phyloP scores from a whole-genome alignment of 2,329 filamentous ascomycete genomes.

The Apiospora phragmitis region DNA sequence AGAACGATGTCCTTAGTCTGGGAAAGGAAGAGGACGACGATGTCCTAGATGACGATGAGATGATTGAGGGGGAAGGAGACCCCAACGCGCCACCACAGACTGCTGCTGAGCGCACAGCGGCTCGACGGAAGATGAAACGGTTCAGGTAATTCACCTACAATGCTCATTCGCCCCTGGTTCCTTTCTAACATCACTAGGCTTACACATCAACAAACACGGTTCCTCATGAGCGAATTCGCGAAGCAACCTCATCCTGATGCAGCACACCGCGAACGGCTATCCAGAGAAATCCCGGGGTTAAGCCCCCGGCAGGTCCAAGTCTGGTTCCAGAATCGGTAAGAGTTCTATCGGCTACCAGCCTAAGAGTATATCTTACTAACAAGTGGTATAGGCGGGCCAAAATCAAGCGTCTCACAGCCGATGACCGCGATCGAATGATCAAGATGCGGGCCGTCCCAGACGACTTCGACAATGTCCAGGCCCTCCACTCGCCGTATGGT shows the following conservation, averaged over 20 bases:
- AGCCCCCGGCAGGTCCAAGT: conserved; percentile 94
- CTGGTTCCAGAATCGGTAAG: conserved; percentile 96
- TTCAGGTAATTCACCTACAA: conserved; percentile 62
- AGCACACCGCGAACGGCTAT: conserved; percentile 82
- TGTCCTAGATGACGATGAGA: conserved; percentile 56
- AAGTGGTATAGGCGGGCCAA: conserved; percentile 58
- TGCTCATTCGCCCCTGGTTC: not conserved
- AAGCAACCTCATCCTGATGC: conserved; percentile 94
- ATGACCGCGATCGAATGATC: conserved; percentile 70
- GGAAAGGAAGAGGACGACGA: conserved; percentile 54
- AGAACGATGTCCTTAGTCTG: conserved; percentile 38
- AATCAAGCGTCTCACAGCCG: conserved; percentile 69
- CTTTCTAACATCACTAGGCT: conserved; percentile 54
- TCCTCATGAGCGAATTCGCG: conserved; percentile 95
- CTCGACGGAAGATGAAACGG: conserved; percentile 70
- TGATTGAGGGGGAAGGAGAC: conserved; percentile 45
- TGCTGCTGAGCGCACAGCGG: conserved; percentile 56
- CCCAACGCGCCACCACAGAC: conserved; percentile 47
- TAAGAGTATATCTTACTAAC: conserved; percentile 21
- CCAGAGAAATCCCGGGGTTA: conserved; percentile 85
- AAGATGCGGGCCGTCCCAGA: conserved; percentile 72
- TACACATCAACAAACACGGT: conserved; percentile 95
- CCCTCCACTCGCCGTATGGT: conserved; percentile 67
- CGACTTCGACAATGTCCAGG: conserved; percentile 70
- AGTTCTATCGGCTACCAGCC: not conserved